These are phyloP conservation scores for Malassezia cuniculi DNA, from an alignment of 1,284 basidiomycete genomes.

Conservation along the genomic window DNA sequence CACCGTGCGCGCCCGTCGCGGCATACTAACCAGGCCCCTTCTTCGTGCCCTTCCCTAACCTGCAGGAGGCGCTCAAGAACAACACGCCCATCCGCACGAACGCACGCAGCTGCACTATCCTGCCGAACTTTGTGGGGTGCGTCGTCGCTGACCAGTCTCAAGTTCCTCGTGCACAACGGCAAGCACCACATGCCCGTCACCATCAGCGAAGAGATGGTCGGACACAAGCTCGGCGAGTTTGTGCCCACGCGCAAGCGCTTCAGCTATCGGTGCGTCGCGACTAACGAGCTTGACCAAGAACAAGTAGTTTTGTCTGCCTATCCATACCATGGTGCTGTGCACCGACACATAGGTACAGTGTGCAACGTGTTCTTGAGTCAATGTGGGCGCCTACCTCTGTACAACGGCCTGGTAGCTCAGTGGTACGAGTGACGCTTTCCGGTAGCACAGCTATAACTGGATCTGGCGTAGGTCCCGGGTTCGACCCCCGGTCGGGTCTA, in stretches of 20 bases:
- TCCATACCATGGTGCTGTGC: too few species aligned
- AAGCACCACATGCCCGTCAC: constrained; percentile 74
- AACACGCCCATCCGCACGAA: constrained; percentile 79
- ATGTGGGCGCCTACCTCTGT: background rate
- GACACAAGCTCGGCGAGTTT: constrained; percentile 94
- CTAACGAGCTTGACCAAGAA: constrained; percentile 15
- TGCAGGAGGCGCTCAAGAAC: constrained; percentile 67
- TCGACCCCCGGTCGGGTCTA: constrained; percentile 18
- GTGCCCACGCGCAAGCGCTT: constrained; percentile 62
- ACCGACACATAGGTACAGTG: too few species aligned
- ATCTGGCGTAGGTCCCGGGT: constrained; percentile 18
- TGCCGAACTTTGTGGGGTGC: constrained; percentile 52
- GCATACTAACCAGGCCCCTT: constrained; percentile 56
- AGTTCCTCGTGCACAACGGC: constrained; percentile 87
- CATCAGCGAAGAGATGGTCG: constrained; percentile 93
- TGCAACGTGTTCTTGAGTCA: too few species aligned
- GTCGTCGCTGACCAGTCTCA: constrained; percentile 47
- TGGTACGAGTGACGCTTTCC: constrained; percentile 18
- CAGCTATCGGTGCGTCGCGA: constrained; percentile 44
- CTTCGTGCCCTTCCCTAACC: constrained; percentile 84
- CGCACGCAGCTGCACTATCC: constrained; percentile 76
- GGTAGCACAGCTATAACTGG: constrained; percentile 9
- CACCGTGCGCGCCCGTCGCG: background rate
- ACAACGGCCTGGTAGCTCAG: constrained; percentile 15
- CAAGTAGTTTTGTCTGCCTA: too few species aligned